phyloP scores from a whole-genome alignment of 179 eudicot species.

The Carnegiea gigantea region DNA sequence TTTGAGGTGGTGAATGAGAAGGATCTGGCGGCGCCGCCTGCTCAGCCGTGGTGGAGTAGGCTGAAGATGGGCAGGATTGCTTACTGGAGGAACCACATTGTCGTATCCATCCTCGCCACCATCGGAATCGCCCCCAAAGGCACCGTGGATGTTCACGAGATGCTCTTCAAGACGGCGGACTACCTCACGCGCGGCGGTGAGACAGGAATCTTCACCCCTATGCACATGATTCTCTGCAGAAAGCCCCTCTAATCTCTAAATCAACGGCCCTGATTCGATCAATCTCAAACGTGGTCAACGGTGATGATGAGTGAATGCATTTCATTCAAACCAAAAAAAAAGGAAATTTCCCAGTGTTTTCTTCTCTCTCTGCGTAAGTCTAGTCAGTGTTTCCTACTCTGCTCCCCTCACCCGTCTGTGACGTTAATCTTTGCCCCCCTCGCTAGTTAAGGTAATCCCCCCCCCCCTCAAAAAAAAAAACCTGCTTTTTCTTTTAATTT shows the following conservation, averaged over 20 bases:
- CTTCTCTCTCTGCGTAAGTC: background rate
- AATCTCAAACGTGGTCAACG: background rate
- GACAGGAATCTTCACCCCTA: conserved; percentile 71
- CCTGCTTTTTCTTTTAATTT: background rate
- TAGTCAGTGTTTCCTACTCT: background rate
- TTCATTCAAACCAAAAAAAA: too few relatives aligned
- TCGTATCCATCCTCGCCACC: conserved; percentile 48
- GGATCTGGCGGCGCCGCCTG: conserved; percentile 72
- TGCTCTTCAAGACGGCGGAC: conserved; percentile 74
- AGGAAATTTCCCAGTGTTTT: background rate
- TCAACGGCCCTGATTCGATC: conserved; percentile 4
- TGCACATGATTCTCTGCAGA: conserved; percentile 91
- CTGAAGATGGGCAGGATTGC: conserved; percentile 83
- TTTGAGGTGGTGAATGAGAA: conserved; percentile 68
- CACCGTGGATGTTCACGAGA: conserved; percentile 77
- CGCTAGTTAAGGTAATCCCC: background rate
- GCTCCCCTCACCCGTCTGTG: conserved; percentile 2
- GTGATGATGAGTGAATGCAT: background rate
- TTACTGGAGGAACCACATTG: conserved; percentile 77
- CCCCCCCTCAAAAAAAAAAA: too few relatives aligned
- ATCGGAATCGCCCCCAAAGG: conserved; percentile 84
- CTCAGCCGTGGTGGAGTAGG: conserved; percentile 79
- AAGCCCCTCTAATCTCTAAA: conserved; percentile 42
- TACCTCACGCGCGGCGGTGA: conserved; percentile 81
- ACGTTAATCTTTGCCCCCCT: background rate